These are phyloP conservation scores for Colletotrichum neosansevieriae DNA, from an alignment of 2,329 filamentous ascomycete genomes.

Conservation along the genomic window DNA sequence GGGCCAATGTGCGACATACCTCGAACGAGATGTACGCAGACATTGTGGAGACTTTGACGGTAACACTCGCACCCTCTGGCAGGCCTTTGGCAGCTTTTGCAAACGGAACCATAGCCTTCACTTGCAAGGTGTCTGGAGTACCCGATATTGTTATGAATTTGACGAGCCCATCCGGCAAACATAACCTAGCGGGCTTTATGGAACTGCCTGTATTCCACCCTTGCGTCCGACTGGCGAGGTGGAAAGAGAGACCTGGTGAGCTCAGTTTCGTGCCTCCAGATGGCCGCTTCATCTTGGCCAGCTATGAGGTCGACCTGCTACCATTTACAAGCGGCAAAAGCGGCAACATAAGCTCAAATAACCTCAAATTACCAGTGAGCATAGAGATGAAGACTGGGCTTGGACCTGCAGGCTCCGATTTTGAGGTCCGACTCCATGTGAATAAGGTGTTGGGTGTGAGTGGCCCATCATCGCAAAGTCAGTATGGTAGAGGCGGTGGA, in stretches of 20 bases:
- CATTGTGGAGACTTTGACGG: slow-evolving; percentile 88
- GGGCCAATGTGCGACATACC: slow-evolving; percentile 92
- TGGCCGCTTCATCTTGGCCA: slow-evolving; percentile 90
- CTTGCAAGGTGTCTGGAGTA: slow-evolving; percentile 92
- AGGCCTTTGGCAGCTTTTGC: slow-evolving; percentile 87
- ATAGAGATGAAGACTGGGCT: slow-evolving; percentile 86
- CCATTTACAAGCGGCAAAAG: slow-evolving; percentile 73
- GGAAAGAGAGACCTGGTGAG: slow-evolving; percentile 89
- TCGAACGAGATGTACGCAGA: slow-evolving; percentile 98
- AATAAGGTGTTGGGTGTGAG: slow-evolving; percentile 68
- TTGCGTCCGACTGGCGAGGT: slow-evolving; percentile 89
- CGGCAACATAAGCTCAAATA: slow-evolving; percentile 67
- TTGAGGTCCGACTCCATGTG: slow-evolving; percentile 84
- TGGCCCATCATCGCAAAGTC: slow-evolving; percentile 50
- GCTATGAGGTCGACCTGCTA: slow-evolving; percentile 93
- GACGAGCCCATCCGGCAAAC: slow-evolving; percentile 83
- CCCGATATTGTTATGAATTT: slow-evolving; percentile 89
- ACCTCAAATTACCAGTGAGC: slow-evolving; percentile 83
- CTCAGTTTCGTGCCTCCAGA: slow-evolving; percentile 97
- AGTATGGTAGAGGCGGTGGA: slow-evolving; percentile 56
- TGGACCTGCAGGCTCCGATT: slow-evolving; percentile 81
- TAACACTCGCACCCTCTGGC: slow-evolving; percentile 91
- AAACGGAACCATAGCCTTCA: slow-evolving; percentile 94
- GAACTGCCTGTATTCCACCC: slow-evolving; percentile 96
- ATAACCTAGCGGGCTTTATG: slow-evolving; percentile 79